Percentiles rank a stretch among this genome's conserved stretches.
phyloP scores from a whole-genome alignment of 73 alveolate species.

The Paramecium tetraurelia region DNA sequence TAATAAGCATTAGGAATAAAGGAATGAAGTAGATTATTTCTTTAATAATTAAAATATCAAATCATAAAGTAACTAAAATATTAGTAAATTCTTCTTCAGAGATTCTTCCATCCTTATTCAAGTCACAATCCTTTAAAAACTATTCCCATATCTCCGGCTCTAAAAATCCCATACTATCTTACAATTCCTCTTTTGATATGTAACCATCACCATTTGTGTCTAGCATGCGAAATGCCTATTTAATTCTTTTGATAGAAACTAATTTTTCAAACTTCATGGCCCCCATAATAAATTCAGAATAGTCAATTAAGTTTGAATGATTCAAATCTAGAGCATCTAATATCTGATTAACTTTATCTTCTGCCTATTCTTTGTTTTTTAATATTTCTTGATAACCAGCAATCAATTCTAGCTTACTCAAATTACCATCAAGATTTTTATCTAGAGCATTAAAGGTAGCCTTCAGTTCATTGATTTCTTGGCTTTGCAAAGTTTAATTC shows the following conservation, averaged over 20 bases:
- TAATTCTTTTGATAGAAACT: constrained; percentile 36
- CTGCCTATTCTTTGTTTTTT: background rate
- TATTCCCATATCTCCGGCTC: constrained; percentile 57
- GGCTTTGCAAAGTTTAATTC: background rate
- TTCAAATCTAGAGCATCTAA: constrained; percentile 60
- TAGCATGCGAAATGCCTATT: constrained; percentile 54
- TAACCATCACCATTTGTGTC: constrained; percentile 64
- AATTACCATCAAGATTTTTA: constrained; percentile 68
- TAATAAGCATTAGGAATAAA: background rate
- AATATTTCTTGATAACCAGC: constrained; percentile 42
- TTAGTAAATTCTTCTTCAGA: constrained; percentile 52
- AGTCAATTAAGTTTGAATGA: constrained; percentile 63
- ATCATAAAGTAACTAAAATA: background rate
- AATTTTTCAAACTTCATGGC: constrained; percentile 57
- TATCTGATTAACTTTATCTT: constrained; percentile 37
- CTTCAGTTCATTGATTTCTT: constrained; percentile 1
- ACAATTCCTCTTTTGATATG: constrained; percentile 38
- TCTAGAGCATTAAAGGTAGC: constrained; percentile 43
- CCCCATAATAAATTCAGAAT: constrained; percentile 64
- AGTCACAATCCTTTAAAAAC: constrained; percentile 46
- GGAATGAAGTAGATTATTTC: background rate
- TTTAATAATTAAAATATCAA: background rate
- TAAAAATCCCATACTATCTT: constrained; percentile 53
- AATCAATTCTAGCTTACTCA: constrained; percentile 62
- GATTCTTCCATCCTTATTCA: constrained; percentile 59